Evolutionary conservation across 2,329 filamentous ascomycete species (phyloP).

Genomic region (Aureobasidium sp.): DNA sequence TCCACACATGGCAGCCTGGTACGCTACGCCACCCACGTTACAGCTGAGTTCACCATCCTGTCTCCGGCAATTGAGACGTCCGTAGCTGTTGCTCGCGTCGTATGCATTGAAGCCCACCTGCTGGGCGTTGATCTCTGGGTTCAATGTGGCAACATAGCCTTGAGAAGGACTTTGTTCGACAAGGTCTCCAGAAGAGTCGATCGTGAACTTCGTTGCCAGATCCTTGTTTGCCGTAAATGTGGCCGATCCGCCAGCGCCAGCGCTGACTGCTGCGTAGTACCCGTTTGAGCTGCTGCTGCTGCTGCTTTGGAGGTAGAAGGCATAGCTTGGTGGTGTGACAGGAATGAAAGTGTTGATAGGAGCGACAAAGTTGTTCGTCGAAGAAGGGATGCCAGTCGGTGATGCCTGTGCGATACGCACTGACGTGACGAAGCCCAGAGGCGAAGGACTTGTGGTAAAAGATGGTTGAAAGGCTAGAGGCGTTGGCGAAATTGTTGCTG

Average conservation of each 20-base stretch:
- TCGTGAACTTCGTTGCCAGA: not conserved
- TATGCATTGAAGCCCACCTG: not conserved
- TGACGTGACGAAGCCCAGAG: not conserved
- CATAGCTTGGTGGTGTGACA: not conserved
- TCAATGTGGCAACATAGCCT: not conserved
- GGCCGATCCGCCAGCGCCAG: not conserved
- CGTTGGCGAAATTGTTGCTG: not conserved
- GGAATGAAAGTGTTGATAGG: not conserved
- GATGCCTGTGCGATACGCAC: not conserved
- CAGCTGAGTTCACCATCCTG: not conserved
- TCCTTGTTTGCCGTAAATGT: not conserved
- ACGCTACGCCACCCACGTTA: not conserved
- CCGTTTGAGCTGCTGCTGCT: not conserved
- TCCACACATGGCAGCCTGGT: not conserved
- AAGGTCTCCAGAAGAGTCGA: conserved; percentile 5
- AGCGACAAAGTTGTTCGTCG: not conserved
- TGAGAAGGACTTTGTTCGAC: conserved; percentile 4
- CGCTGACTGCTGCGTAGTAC: not conserved
- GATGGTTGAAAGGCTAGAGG: not conserved
- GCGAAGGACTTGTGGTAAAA: not conserved
- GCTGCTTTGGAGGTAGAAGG: not conserved
- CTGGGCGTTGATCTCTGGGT: not conserved
- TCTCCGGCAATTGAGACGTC: not conserved
- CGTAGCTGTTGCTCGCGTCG: not conserved
- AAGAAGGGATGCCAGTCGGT: not conserved